phyloP scores from a whole-genome alignment of 2,329 filamentous ascomycete species.

The Botrytis elliptica region DNA sequence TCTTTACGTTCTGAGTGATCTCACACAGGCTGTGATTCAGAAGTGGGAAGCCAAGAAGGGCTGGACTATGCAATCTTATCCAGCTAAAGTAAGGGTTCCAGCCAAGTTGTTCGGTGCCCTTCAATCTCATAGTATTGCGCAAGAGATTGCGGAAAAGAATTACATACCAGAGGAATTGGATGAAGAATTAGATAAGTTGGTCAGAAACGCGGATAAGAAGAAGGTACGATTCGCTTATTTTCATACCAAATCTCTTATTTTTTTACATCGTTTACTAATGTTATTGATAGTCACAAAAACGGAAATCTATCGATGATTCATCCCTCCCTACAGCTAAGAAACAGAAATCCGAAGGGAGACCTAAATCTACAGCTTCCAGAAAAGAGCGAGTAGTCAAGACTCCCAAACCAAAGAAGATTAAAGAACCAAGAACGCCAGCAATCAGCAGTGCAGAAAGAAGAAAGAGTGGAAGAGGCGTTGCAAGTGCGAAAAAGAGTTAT shows the following conservation, averaged over 20 bases:
- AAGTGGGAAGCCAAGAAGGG: constrained; percentile 83
- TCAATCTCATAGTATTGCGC: constrained; percentile 72
- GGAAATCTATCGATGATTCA: constrained; percentile 34
- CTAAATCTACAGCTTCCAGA: constrained; percentile 34
- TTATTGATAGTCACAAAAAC: constrained; percentile 33
- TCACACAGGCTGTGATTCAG: constrained; percentile 78
- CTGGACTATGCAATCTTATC: constrained; percentile 82
- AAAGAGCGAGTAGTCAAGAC: constrained; percentile 33
- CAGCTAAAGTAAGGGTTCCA: constrained; percentile 78
- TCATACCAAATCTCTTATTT: background rate
- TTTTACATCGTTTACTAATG: background rate
- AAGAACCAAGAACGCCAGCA: constrained; percentile 25
- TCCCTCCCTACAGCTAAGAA: constrained; percentile 29
- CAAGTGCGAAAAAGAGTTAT: constrained; percentile 41
- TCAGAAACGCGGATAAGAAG: constrained; percentile 66
- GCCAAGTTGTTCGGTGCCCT: constrained; percentile 74
- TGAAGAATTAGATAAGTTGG: constrained; percentile 59
- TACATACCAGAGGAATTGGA: constrained; percentile 78
- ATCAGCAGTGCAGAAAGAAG: constrained; percentile 36
- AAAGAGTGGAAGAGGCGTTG: constrained; percentile 41
- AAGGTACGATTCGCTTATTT: constrained; percentile 42
- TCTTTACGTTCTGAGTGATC: constrained; percentile 83
- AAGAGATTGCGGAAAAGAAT: constrained; percentile 81
- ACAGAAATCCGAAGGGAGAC: constrained; percentile 28
- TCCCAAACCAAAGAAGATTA: constrained; percentile 35